Base-by-base conservation (phyloP, 805 yeast genomes). In the Candida ipomoeae region DNA sequence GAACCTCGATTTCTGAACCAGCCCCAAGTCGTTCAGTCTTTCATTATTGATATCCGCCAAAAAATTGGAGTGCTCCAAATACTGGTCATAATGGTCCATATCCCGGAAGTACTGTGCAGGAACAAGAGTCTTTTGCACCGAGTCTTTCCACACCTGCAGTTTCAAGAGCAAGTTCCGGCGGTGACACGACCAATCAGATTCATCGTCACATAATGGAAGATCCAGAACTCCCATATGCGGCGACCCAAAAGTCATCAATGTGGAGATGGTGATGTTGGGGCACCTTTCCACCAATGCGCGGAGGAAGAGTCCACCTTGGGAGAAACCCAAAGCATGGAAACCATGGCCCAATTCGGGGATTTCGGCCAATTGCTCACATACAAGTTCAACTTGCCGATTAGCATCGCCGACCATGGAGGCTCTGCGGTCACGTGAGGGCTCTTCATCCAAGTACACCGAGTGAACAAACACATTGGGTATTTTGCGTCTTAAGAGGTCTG, bases 271-370 rank as follows among this genome's bases (percentile, higher is more conserved):
- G 3, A 64, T 56, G 15, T 43, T 48, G 3, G 71, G 64, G 64
- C 92, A 87, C 21, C 78, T 65, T 61, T 88, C 85, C 29, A 81
- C 71, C 29, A 84, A 75, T 5, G 84, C 84, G 42, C 96, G 67
- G n/a, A 85, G 67, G 53, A 87, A 82, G n/a, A 87, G 65, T 0
- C 96, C 96, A 38, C 96, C 96, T 62, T 87, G 96, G 0, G 92
- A 85, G 56, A 85, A 83, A 5, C 96, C 96, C 38, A 87, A 74
- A 5, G 84, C 87, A 62, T 85, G 84, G 60, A 86, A 84, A 0
- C 91, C 91, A 33, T 66, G 49, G 1, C 50, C 38, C 6, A 86
- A 67, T 48, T 76, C 80, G 0, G 80, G 68, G 1, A 78, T 70
- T 1, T 56, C 56, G 0, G 62, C 47, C n/a, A 87, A 61, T 52